These are phyloP conservation scores for Solidago caesia DNA, from an alignment of 129 eudicot species.

Conservation along the genomic window DNA sequence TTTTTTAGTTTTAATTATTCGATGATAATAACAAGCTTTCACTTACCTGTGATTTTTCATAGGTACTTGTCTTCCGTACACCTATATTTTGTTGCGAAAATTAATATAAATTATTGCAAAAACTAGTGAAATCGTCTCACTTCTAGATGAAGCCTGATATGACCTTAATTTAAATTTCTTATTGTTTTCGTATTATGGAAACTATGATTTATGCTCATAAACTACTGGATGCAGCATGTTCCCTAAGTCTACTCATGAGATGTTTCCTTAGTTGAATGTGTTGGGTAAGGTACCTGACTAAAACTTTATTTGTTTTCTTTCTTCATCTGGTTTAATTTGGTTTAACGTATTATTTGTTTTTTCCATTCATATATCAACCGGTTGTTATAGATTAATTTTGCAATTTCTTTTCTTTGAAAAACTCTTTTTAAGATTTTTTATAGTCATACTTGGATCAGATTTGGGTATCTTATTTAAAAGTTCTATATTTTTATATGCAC, in stretches of 20 bases:
- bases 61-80: neutral
- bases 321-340: too few relatives aligned
- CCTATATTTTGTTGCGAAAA: neutral
- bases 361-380: too few relatives aligned
- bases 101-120: constrained; percentile 49
- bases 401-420: too few relatives aligned
- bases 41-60: constrained; percentile 1
- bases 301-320: too few relatives aligned
- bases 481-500: too few relatives aligned
- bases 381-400: too few relatives aligned
- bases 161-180: neutral
- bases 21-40: neutral
- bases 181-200: neutral
- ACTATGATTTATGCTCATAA: neutral
- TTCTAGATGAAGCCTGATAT: constrained; percentile 99
- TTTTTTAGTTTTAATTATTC: too few relatives aligned
- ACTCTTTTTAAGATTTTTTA: too few relatives aligned
- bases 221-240: constrained; percentile 75
- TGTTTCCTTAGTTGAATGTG: constrained; percentile 58
- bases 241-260: constrained; percentile 97
- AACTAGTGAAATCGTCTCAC: constrained; percentile 99
- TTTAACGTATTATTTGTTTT: too few relatives aligned
- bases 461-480: too few relatives aligned
- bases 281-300: too few relatives aligned
- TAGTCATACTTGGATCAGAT: too few relatives aligned